These are phyloP conservation scores for Trametes punicea DNA, from an alignment of 768 basidiomycete species.

Conservation along the genomic window DNA sequence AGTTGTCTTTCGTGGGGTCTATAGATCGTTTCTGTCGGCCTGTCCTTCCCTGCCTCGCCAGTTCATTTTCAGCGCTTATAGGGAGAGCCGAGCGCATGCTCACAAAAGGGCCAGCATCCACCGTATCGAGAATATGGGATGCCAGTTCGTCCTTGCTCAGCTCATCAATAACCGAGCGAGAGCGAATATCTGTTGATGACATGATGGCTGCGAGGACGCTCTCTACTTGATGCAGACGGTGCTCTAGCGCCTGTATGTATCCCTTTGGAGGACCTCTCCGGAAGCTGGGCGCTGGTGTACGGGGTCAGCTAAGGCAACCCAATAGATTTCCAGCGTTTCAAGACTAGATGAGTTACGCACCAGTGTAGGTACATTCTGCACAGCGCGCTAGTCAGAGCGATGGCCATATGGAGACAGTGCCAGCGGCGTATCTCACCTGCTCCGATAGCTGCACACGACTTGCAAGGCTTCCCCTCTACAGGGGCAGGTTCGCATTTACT, in stretches of 20 bases:
- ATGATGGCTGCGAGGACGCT: slow-evolving; percentile 80
- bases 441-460: slow-evolving; percentile 49
- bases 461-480: slow-evolving; percentile 61
- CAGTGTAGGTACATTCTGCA: slow-evolving; percentile 16
- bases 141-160: slow-evolving; percentile 72
- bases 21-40: slow-evolving; percentile 47
- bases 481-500: slow-evolving; percentile 76
- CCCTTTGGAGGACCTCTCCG: slow-evolving; percentile 88
- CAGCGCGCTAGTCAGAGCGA: neutral
- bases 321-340: neutral
- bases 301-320: neutral
- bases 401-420: neutral
- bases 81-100: slow-evolving; percentile 23
- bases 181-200: slow-evolving; percentile 64
- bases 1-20: slow-evolving; percentile 71
- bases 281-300: slow-evolving; percentile 59
- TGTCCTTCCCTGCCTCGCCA: slow-evolving; percentile 53
- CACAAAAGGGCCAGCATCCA: slow-evolving; percentile 80
- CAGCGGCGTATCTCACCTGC: slow-evolving; percentile 1
- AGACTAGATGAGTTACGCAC: neutral
- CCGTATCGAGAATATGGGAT: slow-evolving; percentile 68
- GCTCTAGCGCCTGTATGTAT: slow-evolving; percentile 90
- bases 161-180: slow-evolving; percentile 58
- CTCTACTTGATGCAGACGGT: slow-evolving; percentile 88
- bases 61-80: neutral